Base-by-base conservation (phyloP, 805 yeast genomes). In the Saccharomycopsis vini region DNA sequence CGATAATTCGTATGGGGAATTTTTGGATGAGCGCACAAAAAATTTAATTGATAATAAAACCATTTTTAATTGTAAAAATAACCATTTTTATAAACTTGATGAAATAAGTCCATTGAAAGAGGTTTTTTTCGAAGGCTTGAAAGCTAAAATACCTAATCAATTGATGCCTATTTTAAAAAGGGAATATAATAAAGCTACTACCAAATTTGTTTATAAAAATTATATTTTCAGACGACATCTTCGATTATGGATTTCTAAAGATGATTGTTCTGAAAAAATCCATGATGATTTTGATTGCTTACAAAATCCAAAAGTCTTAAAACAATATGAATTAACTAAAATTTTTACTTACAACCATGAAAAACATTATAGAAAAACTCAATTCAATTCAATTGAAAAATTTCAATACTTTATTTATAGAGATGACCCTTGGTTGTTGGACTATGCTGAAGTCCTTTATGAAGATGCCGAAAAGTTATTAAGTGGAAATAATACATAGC, bases 51-150 rank as follows among this genome's bases (percentile, higher is more conserved):
- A 54, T 29, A 56, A 55, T 26, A 32, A 60, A n/a, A 43, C 54
- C 3, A 31, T 70, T 3, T 74, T 67, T 52, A 68, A 71, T 38
- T 80, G 88, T 56, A 66, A 82, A 47, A 78, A 80, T 57, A 63
- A 68, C 43, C 89, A 81, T 60, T 76, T 74, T 49, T 66, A 67
- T 40, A 51, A 59, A 0, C 54, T 67, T 39, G 61, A 67, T 1
- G 77, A 75, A 45, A 43, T 81, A 13, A 63, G 71, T 4, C 83
- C 84, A 1, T 56, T 81, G 46, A 56, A 64, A 12, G 53, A 66
- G 30, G 67, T 82, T 0, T 57, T 64, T 43, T 75, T 73, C 52
- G 86, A 81, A 54, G 78, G 79, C 10, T 72, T 73, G 12, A 66
- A 71, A 18, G 73, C 77, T 2, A 68, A 77, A 45, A 61, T 80